Conservation (phyloP, 2,329 filamentous ascomycete genomes). For the Aureobasidium sp. region DNA sequence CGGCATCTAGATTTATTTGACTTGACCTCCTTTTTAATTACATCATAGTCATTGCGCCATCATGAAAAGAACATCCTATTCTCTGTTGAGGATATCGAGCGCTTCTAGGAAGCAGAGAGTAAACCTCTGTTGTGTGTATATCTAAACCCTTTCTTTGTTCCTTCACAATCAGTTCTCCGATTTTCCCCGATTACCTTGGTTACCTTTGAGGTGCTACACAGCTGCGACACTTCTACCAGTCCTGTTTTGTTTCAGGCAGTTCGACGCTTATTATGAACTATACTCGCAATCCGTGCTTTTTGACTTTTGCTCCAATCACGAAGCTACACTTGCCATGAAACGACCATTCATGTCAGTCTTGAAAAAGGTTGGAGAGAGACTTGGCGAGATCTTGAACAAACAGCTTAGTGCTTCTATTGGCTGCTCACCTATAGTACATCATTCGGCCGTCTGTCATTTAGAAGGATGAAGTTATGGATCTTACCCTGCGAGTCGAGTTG, state of each 20-base stretch:
- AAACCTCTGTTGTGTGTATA: background rate
- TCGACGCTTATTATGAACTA: background rate
- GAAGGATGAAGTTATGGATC: too few species aligned
- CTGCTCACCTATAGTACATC: background rate
- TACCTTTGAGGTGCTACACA: background rate
- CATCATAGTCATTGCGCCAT: slow-evolving; percentile 4
- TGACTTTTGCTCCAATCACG: background rate
- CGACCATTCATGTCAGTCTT: background rate
- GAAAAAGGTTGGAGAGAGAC: background rate
- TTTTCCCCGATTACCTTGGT: background rate
- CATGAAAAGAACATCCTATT: slow-evolving; percentile 5
- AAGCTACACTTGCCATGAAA: background rate
- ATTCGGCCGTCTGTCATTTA: background rate
- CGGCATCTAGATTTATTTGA: slow-evolving; percentile 23
- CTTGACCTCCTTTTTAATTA: background rate
- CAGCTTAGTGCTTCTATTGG: background rate
- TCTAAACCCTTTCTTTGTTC: background rate
- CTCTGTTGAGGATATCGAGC: background rate
- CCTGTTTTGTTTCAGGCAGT: background rate
- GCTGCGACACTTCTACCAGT: background rate
- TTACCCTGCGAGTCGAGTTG: background rate
- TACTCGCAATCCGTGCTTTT: background rate
- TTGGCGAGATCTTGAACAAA: background rate
- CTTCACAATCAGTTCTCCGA: background rate
- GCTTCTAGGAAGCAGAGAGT: background rate